Evolutionary conservation across 768 basidiomycete genomes (phyloP), one percentile per base, ranked within the genome.

Genomic region (Mycena belliarum): DNA sequence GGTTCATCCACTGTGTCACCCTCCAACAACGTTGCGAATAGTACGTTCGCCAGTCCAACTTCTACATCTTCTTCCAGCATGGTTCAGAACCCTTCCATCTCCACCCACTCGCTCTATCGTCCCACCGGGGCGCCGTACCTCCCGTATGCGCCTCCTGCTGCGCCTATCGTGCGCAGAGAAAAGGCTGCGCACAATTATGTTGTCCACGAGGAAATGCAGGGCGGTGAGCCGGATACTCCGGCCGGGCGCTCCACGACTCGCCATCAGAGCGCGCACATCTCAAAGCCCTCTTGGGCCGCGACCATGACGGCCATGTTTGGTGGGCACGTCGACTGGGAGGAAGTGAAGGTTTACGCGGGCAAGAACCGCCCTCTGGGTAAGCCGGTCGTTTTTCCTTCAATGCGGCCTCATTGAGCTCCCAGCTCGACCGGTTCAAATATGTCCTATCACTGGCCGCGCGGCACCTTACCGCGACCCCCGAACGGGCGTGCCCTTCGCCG

Each of bases 301-400:
- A 92, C 88, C 12, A 90, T 95, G 87, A 66, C 79, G 8, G 86
- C 91, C 2, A 79, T 96, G 75, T 93, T 98, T 64, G 94, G 95
- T 2, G 79, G 89, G 49, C 88, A 95, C 63, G 87, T 88, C 10
- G 80, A 87, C 46, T 98, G 91, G 91, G 85, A 89, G 49, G 81
- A 86, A 26, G 56, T 90, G 21, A 83, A 79, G 58, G 87, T 87
- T 7, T 90, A 82, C 63, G 75, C 77, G 2, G 79, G 82, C 23
- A 89, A 86, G 69, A 77, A 77, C n/a, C 76, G 90, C 14, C 91
- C 89, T 1, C 49, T 85, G 41, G 70, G 89, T 91, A 64, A 52
- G 81, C 66, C 14, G 12, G 12, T 45, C 26, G 35, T 55, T 50
- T 63, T 61, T 16, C n/a, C 10, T 15, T 41, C 9, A 10, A 21